Conservation (phyloP, 768 basidiomycete species). For the Serpula lacrymans region DNA sequence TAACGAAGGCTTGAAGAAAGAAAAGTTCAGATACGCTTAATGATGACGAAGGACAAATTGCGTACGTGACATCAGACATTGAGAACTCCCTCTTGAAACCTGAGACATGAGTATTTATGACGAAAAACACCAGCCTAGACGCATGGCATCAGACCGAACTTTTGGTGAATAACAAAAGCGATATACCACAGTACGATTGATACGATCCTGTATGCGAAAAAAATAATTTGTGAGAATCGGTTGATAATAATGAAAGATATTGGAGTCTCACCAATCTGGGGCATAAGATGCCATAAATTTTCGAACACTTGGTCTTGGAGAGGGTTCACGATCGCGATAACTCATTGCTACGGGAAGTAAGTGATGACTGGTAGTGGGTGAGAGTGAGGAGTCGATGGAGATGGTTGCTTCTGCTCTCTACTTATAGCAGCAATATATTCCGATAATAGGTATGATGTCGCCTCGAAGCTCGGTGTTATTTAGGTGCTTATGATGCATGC, state of each 20-base stretch:
- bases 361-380: too few relatives aligned
- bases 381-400: too few relatives aligned
- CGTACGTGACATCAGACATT: conserved; percentile 69
- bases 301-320: conserved; percentile 13
- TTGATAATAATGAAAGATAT: conserved; percentile 2
- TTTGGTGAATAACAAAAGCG: conserved; percentile 14
- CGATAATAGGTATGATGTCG: too few relatives aligned
- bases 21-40: conserved; percentile 14
- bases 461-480: too few relatives aligned
- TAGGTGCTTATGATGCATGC: too few relatives aligned
- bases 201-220: conserved; percentile 47
- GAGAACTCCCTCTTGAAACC: conserved; percentile 82
- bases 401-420: too few relatives aligned
- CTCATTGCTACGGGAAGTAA: too few relatives aligned
- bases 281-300: conserved; percentile 49
- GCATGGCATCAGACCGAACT: not conserved
- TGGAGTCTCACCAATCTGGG: conserved; percentile 63
- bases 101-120: conserved; percentile 48
- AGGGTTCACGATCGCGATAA: too few relatives aligned
- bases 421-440: too few relatives aligned
- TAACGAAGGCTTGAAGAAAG: conserved; percentile 34
- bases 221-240: not conserved
- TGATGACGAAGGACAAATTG: conserved; percentile 9
- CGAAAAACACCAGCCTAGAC: conserved; percentile 53
- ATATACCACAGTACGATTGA: conserved; percentile 65